Evolutionary conservation across 2,329 filamentous ascomycete genomes (phyloP).

Genomic region (Colletotrichum caudatum): DNA sequence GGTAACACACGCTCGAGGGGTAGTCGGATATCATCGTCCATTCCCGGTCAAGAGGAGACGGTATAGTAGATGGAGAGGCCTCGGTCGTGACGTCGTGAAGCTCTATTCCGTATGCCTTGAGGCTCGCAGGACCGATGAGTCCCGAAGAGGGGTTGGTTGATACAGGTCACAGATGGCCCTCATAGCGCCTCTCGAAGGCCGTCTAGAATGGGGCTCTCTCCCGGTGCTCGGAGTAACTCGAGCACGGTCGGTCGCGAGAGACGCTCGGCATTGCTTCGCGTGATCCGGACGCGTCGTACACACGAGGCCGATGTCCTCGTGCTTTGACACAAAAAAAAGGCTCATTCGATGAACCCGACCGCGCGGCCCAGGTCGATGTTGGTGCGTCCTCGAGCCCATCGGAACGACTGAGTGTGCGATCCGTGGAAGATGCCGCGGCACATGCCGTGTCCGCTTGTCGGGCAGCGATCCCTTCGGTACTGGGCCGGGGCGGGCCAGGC

Average conservation of each 20-base stretch:
- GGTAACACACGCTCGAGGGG: background rate
- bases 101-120: background rate
- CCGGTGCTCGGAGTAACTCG: background rate
- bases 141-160: background rate
- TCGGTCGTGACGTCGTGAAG: background rate
- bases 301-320: background rate
- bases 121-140: background rate
- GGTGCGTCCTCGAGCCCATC: background rate
- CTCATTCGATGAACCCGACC: background rate
- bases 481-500: background rate
- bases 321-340: background rate
- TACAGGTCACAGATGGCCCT: too few relatives aligned
- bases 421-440: too few relatives aligned
- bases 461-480: background rate
- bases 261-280: background rate
- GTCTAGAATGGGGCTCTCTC: too few relatives aligned
- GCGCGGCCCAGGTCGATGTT: background rate
- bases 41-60: background rate
- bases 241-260: background rate
- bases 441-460: background rate
- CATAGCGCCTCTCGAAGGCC: background rate
- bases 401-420: too few relatives aligned
- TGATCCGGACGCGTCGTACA: background rate
- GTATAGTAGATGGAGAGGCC: background rate
- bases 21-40: fast-evolving